Evolutionary conservation across 1,139 yeast species (phyloP), one percentile per base, ranked within the genome.

Genomic region (Yamadazyma aaseri): DNA sequence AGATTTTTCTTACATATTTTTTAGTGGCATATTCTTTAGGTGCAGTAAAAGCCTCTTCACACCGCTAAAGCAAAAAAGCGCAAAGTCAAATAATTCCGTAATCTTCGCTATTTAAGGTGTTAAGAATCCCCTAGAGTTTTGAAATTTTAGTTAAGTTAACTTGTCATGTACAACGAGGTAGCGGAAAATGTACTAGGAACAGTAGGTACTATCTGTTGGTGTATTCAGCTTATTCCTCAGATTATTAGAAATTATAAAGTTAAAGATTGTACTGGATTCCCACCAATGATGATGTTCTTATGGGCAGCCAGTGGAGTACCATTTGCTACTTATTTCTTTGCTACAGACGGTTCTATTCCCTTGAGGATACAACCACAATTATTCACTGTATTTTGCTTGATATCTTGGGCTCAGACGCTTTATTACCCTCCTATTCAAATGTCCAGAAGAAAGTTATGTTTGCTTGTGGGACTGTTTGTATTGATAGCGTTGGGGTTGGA

Each of bases 301-400:
- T 89, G 96, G 96, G 81, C 87, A 1, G 66, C 76, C 2, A 81
- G 94, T 38, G 95, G 92, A 3, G 69, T 86, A 1, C 96, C 96
- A 2, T 86, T 89, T 53, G 80, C 85, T 12, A 81, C 86, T 29
- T 90, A 87, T 57, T 86, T 89, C 49, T 65, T 86, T 37, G 79
- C 81, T 2, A 84, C 78, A 25, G 73, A 79, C 38, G 80, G 90
- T 0, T 79, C 85, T 31, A 71, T 86, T 6, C 92, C 95, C 0
- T 71, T 89, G 28, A 80, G 84, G 53, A 67, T 90, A 17, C 97
- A 90, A 56, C 97, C 97, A 0, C 89, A 84, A 54, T 62, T 89
- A 8, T 90, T 90, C 63, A 79, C 85, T 40, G 62, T 79, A 34
- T 83, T 89, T 49, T 81, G 95, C 46, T 56, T 75, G 21, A 53